Percentiles rank a stretch among this genome's conserved stretches.
Evolutionary conservation across 148 eudicot species (phyloP).

Genomic region (Pouteria glomerata): DNA sequence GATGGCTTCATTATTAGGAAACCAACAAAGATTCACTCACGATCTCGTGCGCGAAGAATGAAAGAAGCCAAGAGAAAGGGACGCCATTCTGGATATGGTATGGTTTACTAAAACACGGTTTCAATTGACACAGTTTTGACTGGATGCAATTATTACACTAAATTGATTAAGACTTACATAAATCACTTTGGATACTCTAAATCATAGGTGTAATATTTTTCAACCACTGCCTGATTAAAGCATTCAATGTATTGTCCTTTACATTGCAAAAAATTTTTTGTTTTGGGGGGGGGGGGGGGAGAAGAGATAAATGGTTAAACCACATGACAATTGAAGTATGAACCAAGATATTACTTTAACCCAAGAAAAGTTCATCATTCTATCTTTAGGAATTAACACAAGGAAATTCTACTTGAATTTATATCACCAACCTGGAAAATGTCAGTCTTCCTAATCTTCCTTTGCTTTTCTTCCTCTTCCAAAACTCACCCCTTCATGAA

Average conservation of each 20-base stretch:
- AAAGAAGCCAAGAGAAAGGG: conserved; percentile 60
- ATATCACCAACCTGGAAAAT: too few species aligned
- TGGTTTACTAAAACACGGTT: background rate
- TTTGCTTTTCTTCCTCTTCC: too few species aligned
- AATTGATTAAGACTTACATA: background rate
- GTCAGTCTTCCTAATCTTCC: too few species aligned
- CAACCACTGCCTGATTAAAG: background rate
- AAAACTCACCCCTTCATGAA: too few species aligned
- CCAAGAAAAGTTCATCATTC: too few species aligned
- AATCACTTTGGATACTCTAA: background rate
- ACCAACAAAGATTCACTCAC: conserved; percentile 53
- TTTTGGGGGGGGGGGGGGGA: too few species aligned
- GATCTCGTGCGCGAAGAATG: conserved; percentile 57
- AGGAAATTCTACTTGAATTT: too few species aligned
- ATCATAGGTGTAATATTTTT: background rate
- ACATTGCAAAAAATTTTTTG: too few species aligned
- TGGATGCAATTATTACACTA: background rate
- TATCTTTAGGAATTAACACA: too few species aligned
- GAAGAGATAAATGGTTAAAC: too few species aligned
- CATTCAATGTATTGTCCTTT: background rate
- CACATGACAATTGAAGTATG: too few species aligned
- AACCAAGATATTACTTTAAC: too few species aligned
- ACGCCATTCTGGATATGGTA: conserved; percentile 64
- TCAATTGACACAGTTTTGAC: background rate
- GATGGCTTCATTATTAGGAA: conserved; percentile 61